These are phyloP conservation scores for Stereocaulon alpinum DNA, from an alignment of 495 filamentous ascomycete genomes.

Conservation along the genomic window DNA sequence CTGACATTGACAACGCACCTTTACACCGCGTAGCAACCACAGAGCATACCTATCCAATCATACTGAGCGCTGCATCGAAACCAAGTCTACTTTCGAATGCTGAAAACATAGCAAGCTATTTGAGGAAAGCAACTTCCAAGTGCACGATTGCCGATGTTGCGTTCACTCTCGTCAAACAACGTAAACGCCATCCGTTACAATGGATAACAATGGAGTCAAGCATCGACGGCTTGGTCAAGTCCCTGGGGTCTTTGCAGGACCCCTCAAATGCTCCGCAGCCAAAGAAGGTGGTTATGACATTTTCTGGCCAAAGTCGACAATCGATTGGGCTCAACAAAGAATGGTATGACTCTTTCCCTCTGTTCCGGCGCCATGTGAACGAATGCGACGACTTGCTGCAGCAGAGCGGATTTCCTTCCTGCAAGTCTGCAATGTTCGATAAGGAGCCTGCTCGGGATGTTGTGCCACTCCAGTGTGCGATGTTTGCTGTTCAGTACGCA, in stretches of 20 bases:
- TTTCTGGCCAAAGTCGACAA: conserved; percentile 27
- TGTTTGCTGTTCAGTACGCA: conserved; percentile 42
- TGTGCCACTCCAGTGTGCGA: conserved; percentile 33
- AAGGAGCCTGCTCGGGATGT: conserved; percentile 27
- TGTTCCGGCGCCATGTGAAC: conserved; percentile 30
- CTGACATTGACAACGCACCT: neutral
- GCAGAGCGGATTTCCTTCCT: neutral
- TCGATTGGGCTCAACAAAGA: conserved; percentile 20
- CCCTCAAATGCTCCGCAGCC: neutral
- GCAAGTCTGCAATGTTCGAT: conserved; percentile 43
- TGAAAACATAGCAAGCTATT: neutral
- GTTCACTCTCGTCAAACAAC: conserved; percentile 7
- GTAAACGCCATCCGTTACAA: neutral
- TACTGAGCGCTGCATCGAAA: conserved; percentile 15
- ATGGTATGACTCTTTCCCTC: conserved; percentile 22
- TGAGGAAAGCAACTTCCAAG: neutral
- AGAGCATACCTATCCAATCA: conserved; percentile 10
- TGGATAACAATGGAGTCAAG: neutral
- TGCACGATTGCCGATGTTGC: conserved; percentile 9
- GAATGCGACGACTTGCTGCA: conserved; percentile 1
- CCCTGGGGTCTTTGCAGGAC: neutral
- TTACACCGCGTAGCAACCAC: neutral
- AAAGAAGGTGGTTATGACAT: conserved; percentile 24
- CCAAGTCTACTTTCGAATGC: conserved; percentile 16
- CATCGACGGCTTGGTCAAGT: neutral